These are phyloP conservation scores for Pachyrhizus erosus DNA, from an alignment of 306 rosid species.

Conservation along the genomic window DNA sequence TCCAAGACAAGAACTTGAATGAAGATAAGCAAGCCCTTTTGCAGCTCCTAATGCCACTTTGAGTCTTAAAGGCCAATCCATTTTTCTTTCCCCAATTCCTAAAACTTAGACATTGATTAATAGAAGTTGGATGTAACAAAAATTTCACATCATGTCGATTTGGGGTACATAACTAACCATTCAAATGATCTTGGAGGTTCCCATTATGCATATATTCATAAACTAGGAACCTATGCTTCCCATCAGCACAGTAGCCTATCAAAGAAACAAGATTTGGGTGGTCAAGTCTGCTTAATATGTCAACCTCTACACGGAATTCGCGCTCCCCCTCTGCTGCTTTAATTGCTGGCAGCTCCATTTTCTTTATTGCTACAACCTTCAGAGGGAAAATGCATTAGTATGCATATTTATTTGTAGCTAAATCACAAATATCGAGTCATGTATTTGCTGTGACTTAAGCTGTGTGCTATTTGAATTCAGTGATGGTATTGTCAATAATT, in stretches of 20 bases:
- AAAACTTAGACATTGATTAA: conserved; percentile 19
- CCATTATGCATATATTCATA: conserved; percentile 81
- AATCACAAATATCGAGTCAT: background rate
- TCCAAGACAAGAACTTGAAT: conserved; percentile 69
- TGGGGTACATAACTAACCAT: conserved; percentile 55
- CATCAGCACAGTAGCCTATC: conserved; percentile 89
- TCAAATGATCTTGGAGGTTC: conserved; percentile 80
- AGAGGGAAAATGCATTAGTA: conserved; percentile 27
- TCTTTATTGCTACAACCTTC: conserved; percentile 87
- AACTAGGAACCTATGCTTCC: conserved; percentile 84
- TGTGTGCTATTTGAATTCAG: conserved; percentile 1
- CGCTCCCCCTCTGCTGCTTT: conserved; percentile 88
- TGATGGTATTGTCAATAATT: background rate
- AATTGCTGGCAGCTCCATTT: conserved; percentile 80
- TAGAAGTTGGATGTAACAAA: background rate
- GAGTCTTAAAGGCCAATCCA: conserved; percentile 78
- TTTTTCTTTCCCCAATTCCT: conserved; percentile 66
- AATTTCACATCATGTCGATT: background rate
- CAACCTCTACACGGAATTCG: conserved; percentile 82
- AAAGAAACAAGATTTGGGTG: conserved; percentile 85
- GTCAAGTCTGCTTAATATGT: conserved; percentile 81
- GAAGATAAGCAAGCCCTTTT: conserved; percentile 80
- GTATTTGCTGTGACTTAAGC: background rate
- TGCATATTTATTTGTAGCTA: background rate
- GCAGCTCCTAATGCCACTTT: conserved; percentile 88